Evolutionary conservation across 2,329 filamentous ascomycete species (phyloP).

Genomic region (Alternaria triticimaculans): DNA sequence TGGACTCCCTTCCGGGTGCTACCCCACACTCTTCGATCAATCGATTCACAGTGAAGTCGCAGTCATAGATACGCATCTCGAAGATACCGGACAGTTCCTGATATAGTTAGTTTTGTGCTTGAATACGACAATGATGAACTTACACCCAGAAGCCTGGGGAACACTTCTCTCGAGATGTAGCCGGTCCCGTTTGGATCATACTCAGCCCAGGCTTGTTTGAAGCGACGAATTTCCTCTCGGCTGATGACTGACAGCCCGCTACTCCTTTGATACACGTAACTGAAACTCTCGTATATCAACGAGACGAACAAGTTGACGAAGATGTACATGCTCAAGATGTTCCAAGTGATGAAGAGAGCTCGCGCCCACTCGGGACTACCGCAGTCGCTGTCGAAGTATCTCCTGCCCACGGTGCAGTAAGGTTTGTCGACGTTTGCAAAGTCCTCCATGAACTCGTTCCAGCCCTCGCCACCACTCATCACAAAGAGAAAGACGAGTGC

Average conservation of each 20-base stretch:
- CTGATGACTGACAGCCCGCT: conserved; percentile 91
- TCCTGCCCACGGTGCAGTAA: conserved; percentile 73
- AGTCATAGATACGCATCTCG: conserved; percentile 94
- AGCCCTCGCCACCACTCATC: conserved; percentile 92
- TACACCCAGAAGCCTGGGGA: conserved; percentile 84
- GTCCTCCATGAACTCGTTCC: conserved; percentile 97
- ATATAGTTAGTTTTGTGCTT: conserved; percentile 11
- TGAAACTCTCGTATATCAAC: conserved; percentile 98
- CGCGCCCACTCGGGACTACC: conserved; percentile 89
- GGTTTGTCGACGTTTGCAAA: conserved; percentile 81
- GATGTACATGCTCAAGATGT: conserved; percentile 99
- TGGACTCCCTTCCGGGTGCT: conserved; percentile 58
- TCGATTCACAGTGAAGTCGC: conserved; percentile 83
- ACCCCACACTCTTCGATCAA: conserved; percentile 84
- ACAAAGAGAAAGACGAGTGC: conserved; percentile 91
- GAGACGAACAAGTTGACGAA: conserved; percentile 98
- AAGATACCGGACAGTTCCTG: conserved; percentile 90
- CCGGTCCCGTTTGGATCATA: conserved; percentile 91
- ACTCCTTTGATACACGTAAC: conserved; percentile 96
- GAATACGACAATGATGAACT: conserved; percentile 32
- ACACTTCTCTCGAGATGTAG: conserved; percentile 87
- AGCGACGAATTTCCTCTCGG: conserved; percentile 90
- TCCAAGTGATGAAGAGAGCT: conserved; percentile 92
- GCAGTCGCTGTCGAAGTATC: conserved; percentile 89
- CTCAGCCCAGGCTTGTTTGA: conserved; percentile 98